These are phyloP conservation scores for Urochloa ruziziensis DNA, from an alignment of 176 grass and related monocot genomes.

Conservation along the genomic window DNA sequence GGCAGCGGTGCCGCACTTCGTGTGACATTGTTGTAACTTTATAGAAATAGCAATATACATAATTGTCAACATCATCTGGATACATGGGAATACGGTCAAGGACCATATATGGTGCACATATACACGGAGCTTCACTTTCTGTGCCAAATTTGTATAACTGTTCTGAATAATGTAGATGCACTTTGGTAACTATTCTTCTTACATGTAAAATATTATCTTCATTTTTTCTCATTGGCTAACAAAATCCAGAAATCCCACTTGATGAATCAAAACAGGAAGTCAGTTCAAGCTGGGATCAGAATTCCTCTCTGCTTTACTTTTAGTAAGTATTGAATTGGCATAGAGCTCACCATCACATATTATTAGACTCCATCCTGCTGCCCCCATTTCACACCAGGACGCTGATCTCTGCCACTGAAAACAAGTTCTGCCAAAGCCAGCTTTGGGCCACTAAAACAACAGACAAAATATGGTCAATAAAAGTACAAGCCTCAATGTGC, in stretches of 20 bases:
- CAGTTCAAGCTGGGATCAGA: not conserved
- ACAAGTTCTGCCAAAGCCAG: not conserved
- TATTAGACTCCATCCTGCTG: no score
- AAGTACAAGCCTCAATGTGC: conserved; percentile 19
- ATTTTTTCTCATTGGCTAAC: not conserved
- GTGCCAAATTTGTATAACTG: not conserved
- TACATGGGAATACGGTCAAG: not conserved
- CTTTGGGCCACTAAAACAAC: not conserved
- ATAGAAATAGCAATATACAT: not conserved
- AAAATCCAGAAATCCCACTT: not conserved
- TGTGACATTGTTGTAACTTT: not conserved
- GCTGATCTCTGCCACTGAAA: no score
- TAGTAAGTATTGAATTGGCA: no score
- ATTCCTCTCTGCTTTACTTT: not conserved
- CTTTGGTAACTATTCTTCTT: not conserved
- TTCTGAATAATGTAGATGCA: not conserved
- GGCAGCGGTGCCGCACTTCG: no score
- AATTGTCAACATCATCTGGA: not conserved
- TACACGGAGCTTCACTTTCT: no score
- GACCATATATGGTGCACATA: not conserved
- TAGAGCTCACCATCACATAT: no score
- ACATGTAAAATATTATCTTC: not conserved
- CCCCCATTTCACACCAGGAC: no score
- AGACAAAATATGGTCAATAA: not conserved
- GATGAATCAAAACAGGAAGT: not conserved